Evolutionary conservation across 2,329 filamentous ascomycete genomes (phyloP), one percentile per base, ranked within the genome.

Genomic region (Trichoderma endophyticum): DNA sequence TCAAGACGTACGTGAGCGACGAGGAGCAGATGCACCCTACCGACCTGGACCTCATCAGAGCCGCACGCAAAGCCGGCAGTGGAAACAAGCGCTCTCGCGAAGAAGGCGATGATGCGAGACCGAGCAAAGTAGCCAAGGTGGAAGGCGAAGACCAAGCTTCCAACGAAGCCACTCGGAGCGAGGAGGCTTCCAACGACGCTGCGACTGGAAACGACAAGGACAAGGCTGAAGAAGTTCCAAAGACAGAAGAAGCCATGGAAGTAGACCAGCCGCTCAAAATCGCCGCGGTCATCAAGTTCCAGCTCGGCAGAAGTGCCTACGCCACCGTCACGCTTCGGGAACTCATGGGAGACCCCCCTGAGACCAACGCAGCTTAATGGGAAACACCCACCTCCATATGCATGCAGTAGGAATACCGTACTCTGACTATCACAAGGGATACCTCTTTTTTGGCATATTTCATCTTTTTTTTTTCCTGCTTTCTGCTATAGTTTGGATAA

Each of bases 11-110:
- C 79, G 78, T 79, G 4, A 87, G 90, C 32, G 89, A 91, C 36
- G 89, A 91, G 39, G 90, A 97, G 82, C 95, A 98, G 82, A 90
- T 98, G 82, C 92, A 97, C 4, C 89, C 92, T 73, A 99, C 96
- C 0, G 96, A 99, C 80, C 78, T 96, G 71, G 93, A 98, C 76
- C 83, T 87, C 65, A 82, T 95, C 73, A 84, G 85, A 73, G 82
- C 83, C 43, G 67, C 60, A 9, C 66, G 60, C 30, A 71, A 48
- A 48, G 15, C 30, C 18, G 12, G 43, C 8, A 28, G 59, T 18
- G 11, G 30, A 9, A 65, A 71, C 26, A 78, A 77, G 69, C 72
- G 74, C 24, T 67, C 71, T 7, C 71, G 72, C 9, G 73, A 73
- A 21, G 75, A 72, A 6, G 71, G 30, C 9, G 73, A 74, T 3